A percentile compares a stretch with the other conserved stretches of the same genome.
Evolutionary conservation across 495 filamentous ascomycete species (phyloP).

Genomic region (Neurospora sp.): DNA sequence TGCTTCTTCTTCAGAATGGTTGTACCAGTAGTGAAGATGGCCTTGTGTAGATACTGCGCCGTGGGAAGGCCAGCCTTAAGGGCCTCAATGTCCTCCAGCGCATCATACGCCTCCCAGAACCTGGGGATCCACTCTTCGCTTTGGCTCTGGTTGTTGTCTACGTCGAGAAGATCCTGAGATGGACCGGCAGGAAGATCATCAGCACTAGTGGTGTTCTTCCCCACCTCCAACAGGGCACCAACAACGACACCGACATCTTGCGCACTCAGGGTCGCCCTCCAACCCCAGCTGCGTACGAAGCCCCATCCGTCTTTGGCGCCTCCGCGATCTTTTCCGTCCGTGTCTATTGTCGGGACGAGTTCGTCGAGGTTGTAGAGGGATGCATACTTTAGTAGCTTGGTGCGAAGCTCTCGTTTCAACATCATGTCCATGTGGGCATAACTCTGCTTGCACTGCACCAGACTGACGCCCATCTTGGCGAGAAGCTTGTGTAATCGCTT

Average conservation of each 20-base stretch:
- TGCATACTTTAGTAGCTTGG: slow-evolving; percentile 78
- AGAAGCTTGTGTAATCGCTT: slow-evolving; percentile 92
- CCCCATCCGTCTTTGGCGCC: slow-evolving; percentile 81
- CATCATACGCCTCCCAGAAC: slow-evolving; percentile 93
- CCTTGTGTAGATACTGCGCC: slow-evolving; percentile 79
- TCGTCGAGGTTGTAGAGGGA: slow-evolving; percentile 87
- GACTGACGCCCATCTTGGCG: slow-evolving; percentile 94
- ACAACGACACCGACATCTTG: slow-evolving; percentile 85
- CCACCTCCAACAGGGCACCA: slow-evolving; percentile 86
- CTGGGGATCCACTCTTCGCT: slow-evolving; percentile 60
- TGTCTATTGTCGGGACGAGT: slow-evolving; percentile 62
- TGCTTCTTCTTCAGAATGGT: slow-evolving; percentile 85
- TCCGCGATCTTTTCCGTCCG: slow-evolving; percentile 43
- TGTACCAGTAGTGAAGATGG: slow-evolving; percentile 88
- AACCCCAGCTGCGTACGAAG: slow-evolving; percentile 95
- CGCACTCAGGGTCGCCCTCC: slow-evolving; percentile 87
- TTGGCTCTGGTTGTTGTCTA: slow-evolving; percentile 38
- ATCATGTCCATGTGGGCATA: slow-evolving; percentile 99
- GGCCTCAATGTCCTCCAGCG: slow-evolving; percentile 67
- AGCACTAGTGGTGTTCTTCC: slow-evolving; percentile 37
- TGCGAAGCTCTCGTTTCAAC: slow-evolving; percentile 78
- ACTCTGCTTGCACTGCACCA: slow-evolving; percentile 85
- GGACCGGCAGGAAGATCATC: slow-evolving; percentile 11
- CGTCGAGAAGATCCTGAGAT: slow-evolving; percentile 29
- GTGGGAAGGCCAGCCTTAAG: slow-evolving; percentile 66